These are phyloP conservation scores for Picea abies DNA, from an alignment of 83 land plant genomes.

Conservation along the genomic window DNA sequence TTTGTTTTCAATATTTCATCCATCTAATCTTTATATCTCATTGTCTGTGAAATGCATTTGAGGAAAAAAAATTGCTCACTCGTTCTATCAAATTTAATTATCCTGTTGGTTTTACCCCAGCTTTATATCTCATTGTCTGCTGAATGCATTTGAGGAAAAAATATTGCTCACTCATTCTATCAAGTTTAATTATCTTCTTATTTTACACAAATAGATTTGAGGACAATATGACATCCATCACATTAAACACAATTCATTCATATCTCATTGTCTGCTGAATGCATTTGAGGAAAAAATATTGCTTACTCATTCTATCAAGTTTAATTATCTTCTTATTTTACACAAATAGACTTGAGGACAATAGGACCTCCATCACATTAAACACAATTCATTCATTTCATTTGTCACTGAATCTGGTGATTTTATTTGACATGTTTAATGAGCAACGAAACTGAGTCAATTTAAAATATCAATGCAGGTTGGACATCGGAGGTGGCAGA, in stretches of 20 bases:
- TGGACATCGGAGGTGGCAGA: slow-evolving; percentile 91
- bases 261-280: no score
- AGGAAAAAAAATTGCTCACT: not conserved
- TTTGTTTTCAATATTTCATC: no score
- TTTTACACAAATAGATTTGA: not conserved
- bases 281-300: no score
- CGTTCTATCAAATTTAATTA: not conserved
- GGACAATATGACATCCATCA: not conserved
- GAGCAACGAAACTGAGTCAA: not conserved
- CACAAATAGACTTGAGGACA: not conserved
- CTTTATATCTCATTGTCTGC: no score
- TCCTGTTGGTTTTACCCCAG: not conserved
- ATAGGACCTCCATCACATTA: not conserved
- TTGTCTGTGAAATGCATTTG: no score
- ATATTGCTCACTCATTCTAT: no score
- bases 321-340: not conserved
- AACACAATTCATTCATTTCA: not conserved
- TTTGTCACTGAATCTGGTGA: not conserved
- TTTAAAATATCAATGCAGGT: not conserved
- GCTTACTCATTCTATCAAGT: not conserved
- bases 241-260: not conserved
- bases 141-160: no score
- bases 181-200: not conserved
- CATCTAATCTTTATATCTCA: no score
- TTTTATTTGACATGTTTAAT: not conserved